phyloP scores from a whole-genome alignment of 2,329 filamentous ascomycete species.

The Apiospora phragmitis region DNA sequence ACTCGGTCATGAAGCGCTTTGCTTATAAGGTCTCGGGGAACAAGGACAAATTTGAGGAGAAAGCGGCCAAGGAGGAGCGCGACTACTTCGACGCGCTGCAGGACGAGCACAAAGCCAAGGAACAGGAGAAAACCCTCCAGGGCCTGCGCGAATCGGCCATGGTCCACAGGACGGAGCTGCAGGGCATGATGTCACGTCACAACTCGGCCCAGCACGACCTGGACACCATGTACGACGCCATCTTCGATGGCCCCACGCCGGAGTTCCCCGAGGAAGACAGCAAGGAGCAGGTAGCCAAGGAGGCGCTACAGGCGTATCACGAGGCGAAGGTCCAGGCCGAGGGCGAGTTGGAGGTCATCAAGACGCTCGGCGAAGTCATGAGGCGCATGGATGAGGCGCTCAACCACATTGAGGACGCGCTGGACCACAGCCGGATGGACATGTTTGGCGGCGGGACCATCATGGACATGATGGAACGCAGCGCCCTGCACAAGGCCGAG shows the following conservation, averaged over 20 bases:
- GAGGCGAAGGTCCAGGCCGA: conserved; percentile 36
- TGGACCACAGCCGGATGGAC: conserved; percentile 40
- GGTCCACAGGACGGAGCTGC: conserved; percentile 35
- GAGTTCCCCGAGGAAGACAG: conserved; percentile 55
- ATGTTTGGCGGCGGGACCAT: conserved; percentile 49
- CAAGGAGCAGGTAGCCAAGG: conserved; percentile 38
- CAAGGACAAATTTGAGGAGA: conserved; percentile 48
- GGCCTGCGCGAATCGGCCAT: conserved; percentile 41
- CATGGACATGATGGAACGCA: conserved; percentile 53
- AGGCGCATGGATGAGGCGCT: conserved; percentile 36
- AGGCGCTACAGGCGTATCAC: conserved; percentile 39
- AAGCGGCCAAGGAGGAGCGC: conserved; percentile 52
- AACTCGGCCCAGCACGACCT: conserved; percentile 45
- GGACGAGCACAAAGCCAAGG: conserved; percentile 45
- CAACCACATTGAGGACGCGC: conserved; percentile 26
- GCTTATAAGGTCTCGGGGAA: conserved; percentile 51
- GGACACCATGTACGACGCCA: conserved; percentile 51
- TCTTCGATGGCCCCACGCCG: conserved; percentile 55
- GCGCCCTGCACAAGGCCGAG: conserved; percentile 49
- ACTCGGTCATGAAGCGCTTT: conserved; percentile 52
- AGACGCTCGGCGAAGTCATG: conserved; percentile 40
- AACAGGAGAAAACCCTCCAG: conserved; percentile 41
- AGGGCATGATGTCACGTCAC: conserved; percentile 37
- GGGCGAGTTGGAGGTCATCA: conserved; percentile 42
- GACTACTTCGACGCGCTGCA: conserved; percentile 57